Evolutionary conservation across 208 protist genomes (phyloP).

Genomic region (Acanthamoeba triangularis): DNA sequence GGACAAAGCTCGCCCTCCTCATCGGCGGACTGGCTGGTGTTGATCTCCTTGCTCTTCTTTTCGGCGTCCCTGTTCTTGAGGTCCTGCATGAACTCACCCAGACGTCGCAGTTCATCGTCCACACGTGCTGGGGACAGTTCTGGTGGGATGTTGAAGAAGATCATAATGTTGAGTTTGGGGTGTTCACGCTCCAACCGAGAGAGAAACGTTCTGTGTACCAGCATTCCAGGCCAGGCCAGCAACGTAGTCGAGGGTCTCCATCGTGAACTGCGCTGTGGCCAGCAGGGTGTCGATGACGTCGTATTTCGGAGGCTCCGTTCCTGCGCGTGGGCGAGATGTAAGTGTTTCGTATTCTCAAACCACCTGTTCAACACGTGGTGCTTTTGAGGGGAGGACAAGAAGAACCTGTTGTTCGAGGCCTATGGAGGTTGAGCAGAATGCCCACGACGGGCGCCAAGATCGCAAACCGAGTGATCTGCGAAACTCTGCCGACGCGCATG

Average conservation of each 20-base stretch:
- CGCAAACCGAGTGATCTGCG: slow-evolving; percentile 24
- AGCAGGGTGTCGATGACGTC: slow-evolving; percentile 34
- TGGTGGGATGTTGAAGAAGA: neutral
- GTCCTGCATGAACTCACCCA: slow-evolving; percentile 28
- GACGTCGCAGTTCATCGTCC: neutral
- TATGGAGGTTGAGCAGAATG: slow-evolving; percentile 60
- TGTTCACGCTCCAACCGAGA: neutral
- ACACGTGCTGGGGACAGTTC: neutral
- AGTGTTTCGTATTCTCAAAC: neutral
- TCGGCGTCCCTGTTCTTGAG: slow-evolving; percentile 57
- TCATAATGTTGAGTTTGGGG: too few species aligned
- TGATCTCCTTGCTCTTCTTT: slow-evolving; percentile 9
- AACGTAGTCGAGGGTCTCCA: slow-evolving; percentile 44
- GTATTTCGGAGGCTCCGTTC: neutral
- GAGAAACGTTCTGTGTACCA: neutral
- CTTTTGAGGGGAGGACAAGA: neutral
- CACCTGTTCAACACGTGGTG: neutral
- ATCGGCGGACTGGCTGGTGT: neutral
- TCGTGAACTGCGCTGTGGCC: slow-evolving; percentile 17
- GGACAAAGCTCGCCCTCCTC: slow-evolving; percentile 76
- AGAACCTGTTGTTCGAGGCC: neutral
- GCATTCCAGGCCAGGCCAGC: neutral
- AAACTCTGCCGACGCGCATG: slow-evolving; percentile 18
- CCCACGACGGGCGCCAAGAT: slow-evolving; percentile 68
- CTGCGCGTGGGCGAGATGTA: neutral